Percentiles rank a stretch among this genome's conserved stretches.
Evolutionary conservation across 305 asterid genomes (phyloP).

Genomic region (Fraxinus sp.): DNA sequence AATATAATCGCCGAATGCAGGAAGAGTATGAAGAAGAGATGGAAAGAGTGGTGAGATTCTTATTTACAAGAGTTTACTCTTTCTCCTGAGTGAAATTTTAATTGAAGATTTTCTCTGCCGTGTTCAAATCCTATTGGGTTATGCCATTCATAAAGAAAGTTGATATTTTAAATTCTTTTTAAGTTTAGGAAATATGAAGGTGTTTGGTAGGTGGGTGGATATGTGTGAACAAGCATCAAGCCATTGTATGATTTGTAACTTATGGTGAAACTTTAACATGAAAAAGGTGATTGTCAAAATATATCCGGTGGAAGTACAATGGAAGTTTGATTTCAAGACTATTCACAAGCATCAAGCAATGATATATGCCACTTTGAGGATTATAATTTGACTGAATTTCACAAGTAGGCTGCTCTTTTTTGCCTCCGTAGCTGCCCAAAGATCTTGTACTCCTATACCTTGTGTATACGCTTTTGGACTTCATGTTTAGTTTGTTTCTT

Average conservation of each 20-base stretch:
- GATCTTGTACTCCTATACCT: neutral
- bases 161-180: neutral
- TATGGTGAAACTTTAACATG: neutral
- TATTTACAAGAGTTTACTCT: slow-evolving; percentile 15
- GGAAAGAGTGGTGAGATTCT: slow-evolving; percentile 87
- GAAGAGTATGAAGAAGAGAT: slow-evolving; percentile 96
- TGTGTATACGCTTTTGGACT: neutral
- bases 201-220: neutral
- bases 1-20: slow-evolving; percentile 80
- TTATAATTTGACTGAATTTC: neutral
- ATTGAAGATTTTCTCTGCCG: neutral
- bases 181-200: neutral
- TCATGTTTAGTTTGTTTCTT: neutral
- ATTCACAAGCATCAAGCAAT: neutral
- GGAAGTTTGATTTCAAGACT: neutral
- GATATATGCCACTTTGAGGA: neutral
- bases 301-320: neutral
- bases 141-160: neutral
- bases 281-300: neutral
- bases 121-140: slow-evolving; percentile 1
- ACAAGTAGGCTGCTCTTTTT: neutral
- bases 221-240: neutral
- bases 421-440: neutral
- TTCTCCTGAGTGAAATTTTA: slow-evolving; percentile 1
- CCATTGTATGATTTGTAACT: neutral